Conservation (phyloP, 805 yeast species). For the Cyberlindnera americana region DNA sequence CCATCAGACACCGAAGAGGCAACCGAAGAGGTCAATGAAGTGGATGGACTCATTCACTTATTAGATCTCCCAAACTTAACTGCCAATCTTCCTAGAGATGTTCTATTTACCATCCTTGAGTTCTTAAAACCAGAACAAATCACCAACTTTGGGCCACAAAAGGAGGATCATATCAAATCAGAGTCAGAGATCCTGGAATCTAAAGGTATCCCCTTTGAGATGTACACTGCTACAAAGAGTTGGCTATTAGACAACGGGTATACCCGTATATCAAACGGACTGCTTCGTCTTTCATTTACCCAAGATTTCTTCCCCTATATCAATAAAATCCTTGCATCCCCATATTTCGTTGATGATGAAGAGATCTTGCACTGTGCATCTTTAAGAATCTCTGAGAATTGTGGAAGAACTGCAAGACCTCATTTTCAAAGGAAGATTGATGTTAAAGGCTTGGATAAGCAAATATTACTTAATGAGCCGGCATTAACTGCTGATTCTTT, state of each 20-base stretch:
- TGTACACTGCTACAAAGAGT: slow-evolving; percentile 29
- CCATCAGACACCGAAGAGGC: background rate
- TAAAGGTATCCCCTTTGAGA: slow-evolving; percentile 31
- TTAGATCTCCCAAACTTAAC: slow-evolving; percentile 58
- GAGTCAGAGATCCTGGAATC: slow-evolving; percentile 29
- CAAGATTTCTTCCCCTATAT: slow-evolving; percentile 43
- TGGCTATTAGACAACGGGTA: slow-evolving; percentile 46
- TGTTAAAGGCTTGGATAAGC: slow-evolving; percentile 35
- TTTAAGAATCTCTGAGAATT: slow-evolving; percentile 66
- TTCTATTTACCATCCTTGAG: slow-evolving; percentile 41
- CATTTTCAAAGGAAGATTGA: slow-evolving; percentile 57
- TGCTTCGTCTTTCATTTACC: slow-evolving; percentile 31
- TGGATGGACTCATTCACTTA: slow-evolving; percentile 40
- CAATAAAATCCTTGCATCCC: slow-evolving; percentile 47
- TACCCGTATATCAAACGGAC: slow-evolving; percentile 28
- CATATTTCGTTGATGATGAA: slow-evolving; percentile 32
- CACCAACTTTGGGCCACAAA: slow-evolving; percentile 43
- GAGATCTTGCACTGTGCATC: slow-evolving; percentile 55
- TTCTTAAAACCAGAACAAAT: slow-evolving; percentile 47
- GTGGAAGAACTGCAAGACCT: slow-evolving; percentile 85
- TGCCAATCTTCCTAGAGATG: slow-evolving; percentile 43
- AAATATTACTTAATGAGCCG: slow-evolving; percentile 62
- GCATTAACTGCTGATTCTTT: slow-evolving; percentile 80
- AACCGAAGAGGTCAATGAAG: slow-evolving; percentile 14
- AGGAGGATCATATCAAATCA: slow-evolving; percentile 2